A percentile compares a stretch with the other conserved stretches of the same genome.
These are phyloP conservation scores for Ocimum tenuiflorum DNA, from an alignment of 257 asterid species.

Conservation along the genomic window DNA sequence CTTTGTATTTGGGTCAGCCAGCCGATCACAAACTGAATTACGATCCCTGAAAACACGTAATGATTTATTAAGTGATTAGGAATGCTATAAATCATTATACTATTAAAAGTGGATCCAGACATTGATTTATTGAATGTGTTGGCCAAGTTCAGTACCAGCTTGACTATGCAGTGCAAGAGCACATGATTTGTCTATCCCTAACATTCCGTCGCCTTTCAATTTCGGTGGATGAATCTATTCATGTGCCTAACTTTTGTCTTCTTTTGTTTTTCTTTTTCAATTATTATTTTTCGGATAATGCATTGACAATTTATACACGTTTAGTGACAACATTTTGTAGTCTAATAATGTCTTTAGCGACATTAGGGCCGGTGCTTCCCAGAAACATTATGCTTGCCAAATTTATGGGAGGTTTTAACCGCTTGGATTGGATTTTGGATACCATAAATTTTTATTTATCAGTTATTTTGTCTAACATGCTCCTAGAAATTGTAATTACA, in stretches of 20 bases:
- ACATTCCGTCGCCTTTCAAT: neutral
- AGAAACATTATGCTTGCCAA: no score
- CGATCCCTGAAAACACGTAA: no score
- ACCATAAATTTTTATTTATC: no score
- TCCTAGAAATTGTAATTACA: no score
- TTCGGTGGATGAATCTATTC: constrained; percentile 10
- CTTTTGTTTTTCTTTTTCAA: neutral
- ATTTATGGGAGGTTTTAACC: no score
- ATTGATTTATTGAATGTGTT: neutral
- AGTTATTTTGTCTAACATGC: no score
- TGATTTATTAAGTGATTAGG: no score
- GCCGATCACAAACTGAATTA: no score
- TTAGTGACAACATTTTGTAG: neutral
- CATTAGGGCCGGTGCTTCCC: neutral
- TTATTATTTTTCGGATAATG: neutral
- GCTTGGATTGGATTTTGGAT: no score
- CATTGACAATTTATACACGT: neutral
- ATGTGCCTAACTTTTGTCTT: constrained; percentile 4
- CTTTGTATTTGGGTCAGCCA: no score
- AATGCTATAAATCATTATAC: no score
- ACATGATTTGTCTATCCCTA: constrained; percentile 10
- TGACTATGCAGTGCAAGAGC: neutral
- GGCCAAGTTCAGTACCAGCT: neutral
- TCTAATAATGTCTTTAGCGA: neutral
- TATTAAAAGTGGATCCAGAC: neutral